Evolutionary conservation across 225 moss, liverwort and hornwort genomes (phyloP).

Genomic region (Bryum argenteum): DNA sequence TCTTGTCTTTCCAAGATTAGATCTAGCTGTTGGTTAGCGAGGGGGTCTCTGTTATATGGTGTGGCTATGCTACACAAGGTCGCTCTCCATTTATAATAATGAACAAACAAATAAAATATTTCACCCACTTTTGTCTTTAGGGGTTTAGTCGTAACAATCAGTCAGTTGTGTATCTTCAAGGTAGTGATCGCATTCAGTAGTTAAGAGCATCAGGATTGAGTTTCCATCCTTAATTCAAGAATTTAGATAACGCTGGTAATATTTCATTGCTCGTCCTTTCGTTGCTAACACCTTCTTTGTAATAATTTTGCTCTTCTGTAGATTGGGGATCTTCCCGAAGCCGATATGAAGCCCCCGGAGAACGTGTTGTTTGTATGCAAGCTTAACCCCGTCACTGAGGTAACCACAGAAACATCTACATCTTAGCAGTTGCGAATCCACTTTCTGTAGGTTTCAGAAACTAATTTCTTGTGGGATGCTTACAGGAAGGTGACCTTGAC

Average conservation of each 20-base stretch:
- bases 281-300: slow-evolving; percentile 5
- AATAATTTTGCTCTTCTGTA: slow-evolving; percentile 38
- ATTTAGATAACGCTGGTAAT: too few species aligned
- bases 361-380: slow-evolving; percentile 98
- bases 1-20: too few species aligned
- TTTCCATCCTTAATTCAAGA: neutral
- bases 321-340: slow-evolving; percentile 99
- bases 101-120: too few species aligned
- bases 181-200: neutral
- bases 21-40: too few species aligned
- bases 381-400: slow-evolving; percentile 95
- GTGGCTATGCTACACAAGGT: too few species aligned
- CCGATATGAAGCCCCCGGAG: slow-evolving; percentile 93
- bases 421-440: neutral
- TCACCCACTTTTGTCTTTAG: neutral
- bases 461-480: slow-evolving; percentile 12
- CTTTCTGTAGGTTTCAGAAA: slow-evolving; percentile 4
- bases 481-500: slow-evolving; percentile 91
- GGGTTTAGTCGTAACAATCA: neutral
- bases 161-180: neutral
- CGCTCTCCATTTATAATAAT: too few species aligned
- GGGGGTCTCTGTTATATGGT: too few species aligned
- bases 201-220: neutral
- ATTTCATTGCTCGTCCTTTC: neutral
- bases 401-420: slow-evolving; percentile 20